phyloP scores from a whole-genome alignment of 768 basidiomycete species.

The Tubosaeta sp. region DNA sequence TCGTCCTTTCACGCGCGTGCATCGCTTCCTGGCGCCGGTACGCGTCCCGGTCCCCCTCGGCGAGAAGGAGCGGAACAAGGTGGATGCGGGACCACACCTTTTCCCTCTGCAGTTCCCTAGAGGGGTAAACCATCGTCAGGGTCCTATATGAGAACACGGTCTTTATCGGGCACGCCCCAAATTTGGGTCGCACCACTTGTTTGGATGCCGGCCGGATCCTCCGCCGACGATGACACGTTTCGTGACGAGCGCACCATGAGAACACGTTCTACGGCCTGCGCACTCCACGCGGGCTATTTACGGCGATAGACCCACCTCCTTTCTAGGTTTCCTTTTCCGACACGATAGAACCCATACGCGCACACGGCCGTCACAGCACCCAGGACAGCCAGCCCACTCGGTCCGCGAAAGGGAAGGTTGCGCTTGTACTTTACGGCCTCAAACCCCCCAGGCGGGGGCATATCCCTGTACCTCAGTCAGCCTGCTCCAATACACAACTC shows the following conservation, averaged over 20 bases:
- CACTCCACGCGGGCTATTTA: constrained; percentile 34
- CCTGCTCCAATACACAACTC: constrained; percentile 6
- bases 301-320: constrained; percentile 63
- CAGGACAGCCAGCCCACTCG: constrained; percentile 80
- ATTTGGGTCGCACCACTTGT: constrained; percentile 32
- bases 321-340: constrained; percentile 89
- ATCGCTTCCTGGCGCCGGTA: constrained; percentile 81
- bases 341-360: constrained; percentile 86
- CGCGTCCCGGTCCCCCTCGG: constrained; percentile 89
- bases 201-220: constrained; percentile 43
- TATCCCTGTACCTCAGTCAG: constrained; percentile 58
- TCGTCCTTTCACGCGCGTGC: constrained; percentile 72
- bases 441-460: constrained; percentile 94
- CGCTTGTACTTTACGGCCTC: constrained; percentile 92
- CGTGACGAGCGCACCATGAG: constrained; percentile 52
- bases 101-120: constrained; percentile 90
- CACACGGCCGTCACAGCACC: constrained; percentile 83
- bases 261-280: constrained; percentile 70
- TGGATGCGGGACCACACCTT: constrained; percentile 95
- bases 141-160: constrained; percentile 41
- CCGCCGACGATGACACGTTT: constrained; percentile 62
- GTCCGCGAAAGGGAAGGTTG: constrained; percentile 86
- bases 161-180: constrained; percentile 41
- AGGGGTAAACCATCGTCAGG: constrained; percentile 29
- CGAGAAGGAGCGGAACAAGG: constrained; percentile 85